Evolutionary conservation across 2,329 filamentous ascomycete genomes (phyloP), one percentile per base, ranked within the genome.

Genomic region (Trichoderma gracile): DNA sequence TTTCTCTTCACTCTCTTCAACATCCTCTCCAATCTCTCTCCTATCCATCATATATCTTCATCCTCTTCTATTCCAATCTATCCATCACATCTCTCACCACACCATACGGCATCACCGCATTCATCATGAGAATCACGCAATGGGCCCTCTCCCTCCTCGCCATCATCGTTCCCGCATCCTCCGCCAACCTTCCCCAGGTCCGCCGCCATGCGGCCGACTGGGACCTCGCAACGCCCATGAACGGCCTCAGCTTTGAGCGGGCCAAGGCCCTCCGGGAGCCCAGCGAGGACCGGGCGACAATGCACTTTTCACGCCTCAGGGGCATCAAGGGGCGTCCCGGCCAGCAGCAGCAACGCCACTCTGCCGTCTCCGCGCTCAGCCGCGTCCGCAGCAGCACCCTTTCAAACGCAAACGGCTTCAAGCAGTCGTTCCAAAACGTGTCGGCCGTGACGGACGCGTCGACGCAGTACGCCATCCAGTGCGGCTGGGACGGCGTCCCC

Each of bases 391-490:
- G 68, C 40, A 66, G 69, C 15, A 67, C 66, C 40, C n/a, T n/a
- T n/a, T n/a, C n/a, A n/a, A n/a, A n/a, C n/a, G n/a, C n/a, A n/a
- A n/a, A 58, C 7, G 67, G 65, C 8, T 65, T 66, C 47, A 70
- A 71, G 46, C 67, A 67, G 27, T 61, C 67, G 17, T 74, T 72
- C 21, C 77, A 79, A 66, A 80, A 80, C 63, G 73, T 79, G 57
- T 76, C 73, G 15, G 71, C 73, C n/a, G 68, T 78, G 3, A 74
- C 75, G 2, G 70, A 73, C 14, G 78, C 74, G 55, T 78, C 78
- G 6, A 80, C 78, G 2, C 78, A 79, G 58, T 80, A 80, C 58
- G 77, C 76, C 62, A 72, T 80, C 49, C 71, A 78, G 53, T 79
- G 78, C 52, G 68, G 63, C 4, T 80, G 78, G 78, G 77, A 79